Conservation (phyloP, 352 stramenopile species). For the Thraustochytrium sp. region DNA sequence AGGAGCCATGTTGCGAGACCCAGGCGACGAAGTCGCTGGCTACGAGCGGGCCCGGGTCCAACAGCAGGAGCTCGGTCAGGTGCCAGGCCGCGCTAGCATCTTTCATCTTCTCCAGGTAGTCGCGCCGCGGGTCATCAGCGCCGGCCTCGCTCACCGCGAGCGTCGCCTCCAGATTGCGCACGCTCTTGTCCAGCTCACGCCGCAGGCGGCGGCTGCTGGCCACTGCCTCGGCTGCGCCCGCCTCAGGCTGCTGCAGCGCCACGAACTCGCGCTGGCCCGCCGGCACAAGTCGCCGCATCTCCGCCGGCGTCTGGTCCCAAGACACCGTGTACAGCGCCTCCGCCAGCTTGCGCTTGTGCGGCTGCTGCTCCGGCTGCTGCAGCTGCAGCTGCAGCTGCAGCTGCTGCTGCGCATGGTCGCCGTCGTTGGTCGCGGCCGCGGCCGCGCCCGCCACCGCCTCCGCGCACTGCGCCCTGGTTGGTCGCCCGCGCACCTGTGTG, state of each 20-base stretch:
- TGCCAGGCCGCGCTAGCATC: constrained; percentile 14
- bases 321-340: not conserved
- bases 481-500: not conserved
- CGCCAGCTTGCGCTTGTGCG: not conserved
- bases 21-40: not conserved
- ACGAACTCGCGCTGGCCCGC: constrained; percentile 14
- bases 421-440: not conserved
- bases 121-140: not conserved
- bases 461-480: not conserved
- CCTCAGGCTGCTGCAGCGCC: not conserved
- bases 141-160: not conserved
- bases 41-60: not conserved
- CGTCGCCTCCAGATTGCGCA: not conserved
- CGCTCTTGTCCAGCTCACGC: not conserved
- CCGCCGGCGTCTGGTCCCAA: not conserved
- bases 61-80: not conserved
- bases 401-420: not conserved
- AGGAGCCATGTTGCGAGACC: not conserved
- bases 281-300: not conserved
- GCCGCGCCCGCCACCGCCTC: not conserved
- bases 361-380: not conserved
- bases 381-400: not conserved
- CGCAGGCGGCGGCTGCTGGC: not conserved
- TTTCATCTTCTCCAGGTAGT: constrained; percentile 11
- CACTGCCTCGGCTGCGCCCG: not conserved